These are phyloP conservation scores for Pharus latifolius DNA, from an alignment of 176 grass and related monocot species.

Conservation along the genomic window DNA sequence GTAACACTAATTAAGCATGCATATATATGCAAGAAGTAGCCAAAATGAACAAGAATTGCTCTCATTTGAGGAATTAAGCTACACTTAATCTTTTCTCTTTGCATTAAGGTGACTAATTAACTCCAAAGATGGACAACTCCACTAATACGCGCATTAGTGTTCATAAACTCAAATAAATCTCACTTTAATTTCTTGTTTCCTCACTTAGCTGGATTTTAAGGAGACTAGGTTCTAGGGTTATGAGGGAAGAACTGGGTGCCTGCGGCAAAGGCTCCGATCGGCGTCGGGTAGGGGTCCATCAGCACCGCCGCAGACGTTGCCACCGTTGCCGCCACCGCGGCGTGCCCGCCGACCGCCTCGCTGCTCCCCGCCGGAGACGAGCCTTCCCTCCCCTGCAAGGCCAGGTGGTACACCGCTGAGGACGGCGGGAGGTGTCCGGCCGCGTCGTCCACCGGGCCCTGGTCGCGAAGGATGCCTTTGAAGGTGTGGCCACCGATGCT, in stretches of 20 bases:
- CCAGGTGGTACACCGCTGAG: constrained; percentile 36
- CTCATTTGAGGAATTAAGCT: constrained; percentile 8
- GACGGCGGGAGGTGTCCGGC: constrained; percentile 29
- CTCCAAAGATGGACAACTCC: background rate
- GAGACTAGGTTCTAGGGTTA: constrained; percentile 80
- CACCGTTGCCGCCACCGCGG: background rate
- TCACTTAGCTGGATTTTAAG: no score
- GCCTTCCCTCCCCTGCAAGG: constrained; percentile 28
- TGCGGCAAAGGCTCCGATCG: constrained; percentile 81
- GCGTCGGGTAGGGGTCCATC: constrained; percentile 93
- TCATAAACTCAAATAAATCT: constrained; percentile 20
- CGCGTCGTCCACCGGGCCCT: constrained; percentile 56
- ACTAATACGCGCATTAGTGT: constrained; percentile 22
- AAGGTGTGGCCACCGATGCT: constrained; percentile 91
- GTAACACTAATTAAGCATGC: constrained; percentile 4
- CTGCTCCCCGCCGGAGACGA: constrained; percentile 61
- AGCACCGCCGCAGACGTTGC: constrained; percentile 47
- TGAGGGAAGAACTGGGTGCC: constrained; percentile 98
- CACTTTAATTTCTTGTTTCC: no score
- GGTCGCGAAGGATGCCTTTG: constrained; percentile 86
- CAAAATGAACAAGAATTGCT: background rate
- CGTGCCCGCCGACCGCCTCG: constrained; percentile 16
- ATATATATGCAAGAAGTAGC: constrained; percentile 15
- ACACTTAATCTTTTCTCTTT: constrained; percentile 25
- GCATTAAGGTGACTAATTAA: constrained; percentile 24